Conservation (phyloP, 2,329 filamentous ascomycete genomes). For the Sclerotinia nivalis region DNA sequence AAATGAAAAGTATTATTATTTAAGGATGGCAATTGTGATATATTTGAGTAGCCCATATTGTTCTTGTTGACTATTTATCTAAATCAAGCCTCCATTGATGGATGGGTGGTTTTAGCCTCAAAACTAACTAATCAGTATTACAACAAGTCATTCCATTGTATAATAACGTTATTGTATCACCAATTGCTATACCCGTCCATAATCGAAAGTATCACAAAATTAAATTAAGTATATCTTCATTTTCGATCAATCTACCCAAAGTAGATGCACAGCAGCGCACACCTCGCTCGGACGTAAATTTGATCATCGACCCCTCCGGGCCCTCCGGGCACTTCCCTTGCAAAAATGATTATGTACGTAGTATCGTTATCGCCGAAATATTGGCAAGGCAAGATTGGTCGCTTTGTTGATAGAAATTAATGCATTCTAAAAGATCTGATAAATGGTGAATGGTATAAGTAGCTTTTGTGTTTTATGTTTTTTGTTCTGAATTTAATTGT, state of each 20-base stretch:
- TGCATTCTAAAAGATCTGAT: not conserved
- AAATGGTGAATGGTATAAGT: not conserved
- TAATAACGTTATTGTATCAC: not conserved
- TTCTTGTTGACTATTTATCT: not conserved
- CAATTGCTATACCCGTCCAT: not conserved
- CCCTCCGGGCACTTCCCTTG: not conserved
- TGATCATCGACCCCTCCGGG: too few relatives aligned
- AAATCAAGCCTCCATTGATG: not conserved
- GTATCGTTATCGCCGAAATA: constrained; percentile 11
- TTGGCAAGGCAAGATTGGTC: not conserved
- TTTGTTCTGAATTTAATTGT: not conserved
- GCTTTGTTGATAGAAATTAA: too few relatives aligned
- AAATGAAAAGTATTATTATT: not conserved
- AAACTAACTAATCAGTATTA: not conserved
- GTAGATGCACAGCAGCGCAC: not conserved
- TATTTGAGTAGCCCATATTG: not conserved
- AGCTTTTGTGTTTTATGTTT: not conserved
- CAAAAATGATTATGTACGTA: not conserved
- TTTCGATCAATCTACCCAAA: not conserved
- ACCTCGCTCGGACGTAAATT: not conserved
- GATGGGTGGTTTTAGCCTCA: not conserved
- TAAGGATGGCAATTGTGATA: not conserved
- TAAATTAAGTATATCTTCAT: not conserved
- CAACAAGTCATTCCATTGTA: not conserved
- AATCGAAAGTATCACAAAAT: not conserved